Percentiles rank a stretch among this genome's conserved stretches.
Evolutionary conservation across 2,329 filamentous ascomycete species (phyloP).

Genomic region (Phaeosphaeria sp.): DNA sequence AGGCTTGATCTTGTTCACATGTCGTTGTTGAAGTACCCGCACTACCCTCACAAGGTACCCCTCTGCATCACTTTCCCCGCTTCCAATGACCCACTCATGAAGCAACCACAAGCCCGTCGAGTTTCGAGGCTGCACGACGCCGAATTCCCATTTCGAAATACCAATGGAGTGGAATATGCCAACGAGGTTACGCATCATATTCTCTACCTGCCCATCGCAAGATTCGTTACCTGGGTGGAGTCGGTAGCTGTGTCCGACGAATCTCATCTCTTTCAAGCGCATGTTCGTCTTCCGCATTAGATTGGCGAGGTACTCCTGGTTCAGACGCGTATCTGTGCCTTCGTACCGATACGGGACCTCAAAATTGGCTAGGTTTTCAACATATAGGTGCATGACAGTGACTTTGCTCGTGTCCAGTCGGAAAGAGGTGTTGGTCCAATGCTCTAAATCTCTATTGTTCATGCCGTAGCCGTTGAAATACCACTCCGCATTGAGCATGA

Average conservation of each 20-base stretch:
- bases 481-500: background rate
- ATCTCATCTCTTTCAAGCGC: background rate
- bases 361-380: background rate
- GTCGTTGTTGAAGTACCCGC: background rate
- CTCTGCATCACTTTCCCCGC: background rate
- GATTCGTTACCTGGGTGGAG: background rate
- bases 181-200: background rate
- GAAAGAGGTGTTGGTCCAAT: background rate
- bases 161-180: background rate
- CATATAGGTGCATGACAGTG: background rate
- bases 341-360: background rate
- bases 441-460: background rate
- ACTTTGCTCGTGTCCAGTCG: background rate
- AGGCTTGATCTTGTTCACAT: background rate
- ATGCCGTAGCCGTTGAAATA: background rate
- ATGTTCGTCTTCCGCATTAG: background rate
- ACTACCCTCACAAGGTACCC: background rate
- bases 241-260: background rate
- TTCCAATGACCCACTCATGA: background rate
- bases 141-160: background rate
- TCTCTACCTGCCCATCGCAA: background rate
- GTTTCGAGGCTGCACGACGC: background rate
- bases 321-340: background rate
- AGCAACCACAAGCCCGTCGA: background rate
- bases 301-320: background rate